Evolutionary conservation across 169 alveolate genomes (phyloP), one percentile per base, ranked within the genome.

Genomic region (Cryptosporidium canis): DNA sequence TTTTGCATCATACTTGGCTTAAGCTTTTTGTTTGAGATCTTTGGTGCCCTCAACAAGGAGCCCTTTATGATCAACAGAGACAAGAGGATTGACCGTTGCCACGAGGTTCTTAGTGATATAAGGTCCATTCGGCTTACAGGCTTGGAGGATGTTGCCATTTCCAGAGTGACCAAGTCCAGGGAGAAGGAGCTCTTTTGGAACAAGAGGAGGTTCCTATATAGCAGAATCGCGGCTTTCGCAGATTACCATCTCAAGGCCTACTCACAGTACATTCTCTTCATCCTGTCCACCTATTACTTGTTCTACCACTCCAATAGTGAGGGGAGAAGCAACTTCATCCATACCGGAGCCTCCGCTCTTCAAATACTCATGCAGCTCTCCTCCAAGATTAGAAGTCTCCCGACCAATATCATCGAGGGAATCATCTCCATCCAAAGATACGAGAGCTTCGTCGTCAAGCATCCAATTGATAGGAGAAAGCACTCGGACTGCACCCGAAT

Each of bases 401-500:
- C 87, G 44, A 77, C 87, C 0, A 77, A 77, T 41, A 77, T 77
- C 58, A 77, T 77, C 21, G 87, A 77, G 27, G 87, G 87, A 58
- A 63, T 61, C 7, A 61, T 77, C 27, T 77, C 87, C 37, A 39
- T 77, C 2, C 87, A 77, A 77, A 77, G 87, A 39, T 77, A 58
- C 14, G 77, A 55, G 44, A 61, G 16, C 29, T 77, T 77, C 29
- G 61, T 77, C 24, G 37, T 18, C 2, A 58, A 16, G 0, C 71
- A 77, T 27, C 87, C 87, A 18, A 61, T 77, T 58, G 72, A 77
- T 21, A 77, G 47, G 61, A 41, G 63, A 21, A 43, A 56, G n/a
- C 18, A 8, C 33, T 21, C 9, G 18, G 72, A 64, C 11, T 18
- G 11, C 33, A 64, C 9, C 0, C 16, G 27, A 7, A 11, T 16